phyloP scores from a whole-genome alignment of 2,329 filamentous ascomycete genomes.

The Fusarium lateritium region DNA sequence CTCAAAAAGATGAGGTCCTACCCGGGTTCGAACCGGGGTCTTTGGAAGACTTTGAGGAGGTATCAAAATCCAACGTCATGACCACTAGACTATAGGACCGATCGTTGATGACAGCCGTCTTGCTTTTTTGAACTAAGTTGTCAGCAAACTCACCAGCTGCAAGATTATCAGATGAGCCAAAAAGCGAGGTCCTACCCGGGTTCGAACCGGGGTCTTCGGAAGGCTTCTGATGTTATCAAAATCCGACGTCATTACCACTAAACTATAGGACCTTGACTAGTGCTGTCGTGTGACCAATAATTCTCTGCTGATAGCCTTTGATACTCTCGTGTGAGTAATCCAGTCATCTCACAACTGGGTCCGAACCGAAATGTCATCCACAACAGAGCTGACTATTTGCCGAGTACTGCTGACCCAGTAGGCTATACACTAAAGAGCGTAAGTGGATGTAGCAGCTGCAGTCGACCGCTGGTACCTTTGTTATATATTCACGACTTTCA shows the following conservation, averaged over 20 bases:
- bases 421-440: no score
- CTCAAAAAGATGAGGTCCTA: constrained; percentile 25
- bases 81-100: constrained; percentile 38
- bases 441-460: no score
- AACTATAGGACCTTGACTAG: constrained; percentile 28
- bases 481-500: no score
- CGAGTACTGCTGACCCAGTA: no score
- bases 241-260: constrained; percentile 40
- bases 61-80: constrained; percentile 36
- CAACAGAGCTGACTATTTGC: no score
- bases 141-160: accelerated
- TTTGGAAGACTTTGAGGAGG: constrained; percentile 21
- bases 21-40: constrained; percentile 36
- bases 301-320: not conserved
- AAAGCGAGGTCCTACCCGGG: constrained; percentile 36
- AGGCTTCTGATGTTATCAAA: constrained; percentile 28
- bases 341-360: no score
- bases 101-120: not conserved
- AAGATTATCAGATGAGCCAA: not conserved
- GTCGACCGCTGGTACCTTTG: no score
- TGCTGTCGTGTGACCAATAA: no score
- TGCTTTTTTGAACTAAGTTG: not conserved
- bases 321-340: no score
- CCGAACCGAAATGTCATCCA: no score
- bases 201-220: constrained; percentile 39